Conservation (phyloP, 2,329 filamentous ascomycete species). For the Pseudocercospora musae region DNA sequence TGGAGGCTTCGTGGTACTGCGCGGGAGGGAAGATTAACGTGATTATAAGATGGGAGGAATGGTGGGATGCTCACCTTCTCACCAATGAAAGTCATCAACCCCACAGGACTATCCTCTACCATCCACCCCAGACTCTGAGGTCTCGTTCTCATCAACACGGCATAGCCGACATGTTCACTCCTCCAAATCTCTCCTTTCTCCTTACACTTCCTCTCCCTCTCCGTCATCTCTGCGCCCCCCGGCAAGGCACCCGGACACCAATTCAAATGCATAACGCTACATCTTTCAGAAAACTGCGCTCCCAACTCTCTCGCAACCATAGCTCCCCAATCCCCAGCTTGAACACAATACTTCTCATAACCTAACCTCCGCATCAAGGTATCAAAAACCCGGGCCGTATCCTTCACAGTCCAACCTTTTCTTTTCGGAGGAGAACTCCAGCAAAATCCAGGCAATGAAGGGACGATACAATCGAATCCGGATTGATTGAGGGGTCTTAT, state of each 20-base stretch:
- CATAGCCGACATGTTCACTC: constrained; percentile 43
- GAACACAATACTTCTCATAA: constrained; percentile 39
- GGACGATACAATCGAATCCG: constrained; percentile 57
- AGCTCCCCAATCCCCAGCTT: constrained; percentile 44
- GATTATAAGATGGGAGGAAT: too few relatives aligned
- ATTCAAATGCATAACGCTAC: constrained; percentile 43
- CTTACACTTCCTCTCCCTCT: constrained; percentile 36
- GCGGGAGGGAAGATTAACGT: too few relatives aligned
- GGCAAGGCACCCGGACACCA: constrained; percentile 41
- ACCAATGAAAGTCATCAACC: constrained; percentile 44
- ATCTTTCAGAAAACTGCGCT: constrained; percentile 34
- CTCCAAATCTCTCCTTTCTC: constrained; percentile 37
- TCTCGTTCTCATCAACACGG: constrained; percentile 42
- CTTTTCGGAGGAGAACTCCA: constrained; percentile 41
- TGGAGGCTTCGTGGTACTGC: constrained; percentile 39
- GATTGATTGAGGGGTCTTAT: constrained; percentile 36
- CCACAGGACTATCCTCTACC: constrained; percentile 44
- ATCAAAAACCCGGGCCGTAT: constrained; percentile 40
- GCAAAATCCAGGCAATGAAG: constrained; percentile 55
- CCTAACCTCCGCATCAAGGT: constrained; percentile 41
- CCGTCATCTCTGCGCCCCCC: constrained; percentile 32
- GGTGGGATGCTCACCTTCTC: constrained; percentile 34
- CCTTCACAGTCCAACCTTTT: constrained; percentile 37
- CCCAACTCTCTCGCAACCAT: constrained; percentile 42
- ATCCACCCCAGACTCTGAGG: constrained; percentile 45